phyloP scores from a whole-genome alignment of 2,329 filamentous ascomycete genomes.

The Claviceps sp. region DNA sequence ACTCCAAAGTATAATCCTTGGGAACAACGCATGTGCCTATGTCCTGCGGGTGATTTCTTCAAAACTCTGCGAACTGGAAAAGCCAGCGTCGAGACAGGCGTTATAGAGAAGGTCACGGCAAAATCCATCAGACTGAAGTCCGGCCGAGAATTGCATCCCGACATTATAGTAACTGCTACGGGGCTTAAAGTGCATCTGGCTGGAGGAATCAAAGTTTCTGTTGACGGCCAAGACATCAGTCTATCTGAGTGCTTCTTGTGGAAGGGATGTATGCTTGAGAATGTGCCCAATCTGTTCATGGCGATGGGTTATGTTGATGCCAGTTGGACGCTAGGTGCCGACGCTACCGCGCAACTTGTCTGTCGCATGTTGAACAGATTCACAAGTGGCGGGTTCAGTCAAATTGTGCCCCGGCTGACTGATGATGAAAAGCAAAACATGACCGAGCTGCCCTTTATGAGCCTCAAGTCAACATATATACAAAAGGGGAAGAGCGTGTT shows the following conservation, averaged over 20 bases:
- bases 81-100: constrained; percentile 30
- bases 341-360: constrained; percentile 4
- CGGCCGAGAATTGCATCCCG: constrained; percentile 37
- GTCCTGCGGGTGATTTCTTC: constrained; percentile 38
- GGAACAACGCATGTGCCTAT: constrained; percentile 63
- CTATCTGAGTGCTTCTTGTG: constrained; percentile 38
- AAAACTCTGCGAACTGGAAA: constrained; percentile 26
- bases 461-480: constrained; percentile 5
- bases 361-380: constrained; percentile 1
- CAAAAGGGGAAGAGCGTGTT: not conserved
- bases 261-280: constrained; percentile 48
- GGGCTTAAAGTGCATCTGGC: constrained; percentile 44
- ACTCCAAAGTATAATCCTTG: constrained; percentile 48
- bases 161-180: constrained; percentile 54
- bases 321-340: constrained; percentile 50
- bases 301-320: constrained; percentile 51
- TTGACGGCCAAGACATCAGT: constrained; percentile 37
- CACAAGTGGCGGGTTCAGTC: not conserved
- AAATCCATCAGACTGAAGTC: constrained; percentile 29
- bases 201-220: constrained; percentile 32
- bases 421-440: constrained; percentile 1
- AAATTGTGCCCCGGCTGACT: not conserved
- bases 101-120: constrained; percentile 32
- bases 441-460: constrained; percentile 3
- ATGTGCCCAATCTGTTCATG: constrained; percentile 45